Evolutionary conservation across 192 early-diverging fungal genomes (phyloP).

Genomic region (Coemansia asiatica): DNA sequence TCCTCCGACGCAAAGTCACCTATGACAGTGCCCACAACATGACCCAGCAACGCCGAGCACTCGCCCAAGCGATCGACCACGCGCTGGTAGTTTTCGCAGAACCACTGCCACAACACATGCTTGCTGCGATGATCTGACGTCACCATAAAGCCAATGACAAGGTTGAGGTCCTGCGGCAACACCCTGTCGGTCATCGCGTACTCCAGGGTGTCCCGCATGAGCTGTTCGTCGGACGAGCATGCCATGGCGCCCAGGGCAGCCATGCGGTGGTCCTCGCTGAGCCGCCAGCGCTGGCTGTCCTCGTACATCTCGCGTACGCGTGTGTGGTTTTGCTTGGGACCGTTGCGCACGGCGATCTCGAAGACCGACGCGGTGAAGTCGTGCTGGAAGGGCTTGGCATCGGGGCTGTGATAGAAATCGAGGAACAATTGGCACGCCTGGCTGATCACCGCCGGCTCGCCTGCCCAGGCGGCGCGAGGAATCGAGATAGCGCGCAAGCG

Average conservation of each 20-base stretch:
- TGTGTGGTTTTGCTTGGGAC: slow-evolving; percentile 43
- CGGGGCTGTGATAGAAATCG: slow-evolving; percentile 59
- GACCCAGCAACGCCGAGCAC: slow-evolving; percentile 59
- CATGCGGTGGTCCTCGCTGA: slow-evolving; percentile 60
- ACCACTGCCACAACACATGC: slow-evolving; percentile 64
- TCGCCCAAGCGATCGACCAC: slow-evolving; percentile 60
- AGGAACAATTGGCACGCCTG: slow-evolving; percentile 61
- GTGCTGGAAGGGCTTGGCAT: slow-evolving; percentile 59
- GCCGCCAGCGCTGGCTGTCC: slow-evolving; percentile 42
- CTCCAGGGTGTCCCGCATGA: slow-evolving; percentile 39
- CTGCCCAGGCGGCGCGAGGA: slow-evolving; percentile 59
- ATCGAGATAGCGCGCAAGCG: slow-evolving; percentile 67
- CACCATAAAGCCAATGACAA: slow-evolving; percentile 61
- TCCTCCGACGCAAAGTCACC: slow-evolving; percentile 57
- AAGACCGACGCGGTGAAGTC: slow-evolving; percentile 60
- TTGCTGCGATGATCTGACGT: slow-evolving; percentile 56
- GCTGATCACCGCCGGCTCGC: slow-evolving; percentile 56
- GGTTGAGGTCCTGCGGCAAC: slow-evolving; percentile 50
- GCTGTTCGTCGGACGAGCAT: slow-evolving; percentile 39
- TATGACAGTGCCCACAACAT: slow-evolving; percentile 64
- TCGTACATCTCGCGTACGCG: slow-evolving; percentile 50
- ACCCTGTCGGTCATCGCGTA: slow-evolving; percentile 41
- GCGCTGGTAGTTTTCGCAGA: slow-evolving; percentile 57
- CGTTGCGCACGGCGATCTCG: slow-evolving; percentile 59
- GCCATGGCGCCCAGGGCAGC: slow-evolving; percentile 61